Conservation (phyloP, 2,329 filamentous ascomycete species). For the Pezicula neosporulosa region DNA sequence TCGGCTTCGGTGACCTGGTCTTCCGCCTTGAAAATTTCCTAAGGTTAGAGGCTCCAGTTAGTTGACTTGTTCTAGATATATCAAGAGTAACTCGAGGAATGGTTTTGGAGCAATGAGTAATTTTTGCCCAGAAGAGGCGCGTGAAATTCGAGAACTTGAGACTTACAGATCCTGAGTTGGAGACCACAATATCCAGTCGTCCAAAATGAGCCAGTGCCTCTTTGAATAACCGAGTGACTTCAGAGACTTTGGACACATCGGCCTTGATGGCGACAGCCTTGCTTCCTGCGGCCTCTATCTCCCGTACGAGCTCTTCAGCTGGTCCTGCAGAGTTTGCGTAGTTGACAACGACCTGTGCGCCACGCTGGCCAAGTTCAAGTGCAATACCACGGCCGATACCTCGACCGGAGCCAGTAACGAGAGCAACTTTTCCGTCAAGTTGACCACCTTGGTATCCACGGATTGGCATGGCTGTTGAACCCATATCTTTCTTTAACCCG, state of each 20-base stretch:
- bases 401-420: constrained; percentile 79
- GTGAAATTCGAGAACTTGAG: constrained; percentile 6
- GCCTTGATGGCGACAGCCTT: constrained; percentile 52
- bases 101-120: too few relatives aligned
- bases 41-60: too few relatives aligned
- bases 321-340: constrained; percentile 53
- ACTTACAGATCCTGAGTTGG: constrained; percentile 26
- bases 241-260: constrained; percentile 51
- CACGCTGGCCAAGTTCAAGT: constrained; percentile 33
- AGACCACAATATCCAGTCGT: constrained; percentile 23
- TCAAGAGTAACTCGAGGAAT: too few relatives aligned
- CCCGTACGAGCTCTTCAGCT: constrained; percentile 52
- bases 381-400: constrained; percentile 62
- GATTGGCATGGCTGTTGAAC: neutral
- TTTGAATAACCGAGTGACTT: constrained; percentile 20
- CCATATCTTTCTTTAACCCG: neutral
- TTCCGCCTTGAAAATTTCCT: constrained; percentile 19
- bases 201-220: constrained; percentile 22
- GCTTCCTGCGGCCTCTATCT: constrained; percentile 47
- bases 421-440: constrained; percentile 62
- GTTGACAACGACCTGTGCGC: constrained; percentile 49
- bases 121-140: too few relatives aligned
- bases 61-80: too few relatives aligned
- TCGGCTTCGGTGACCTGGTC: constrained; percentile 25
- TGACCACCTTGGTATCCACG: constrained; percentile 1